Conservation (phyloP, 495 filamentous ascomycete species). For the Podospora didyma region DNA sequence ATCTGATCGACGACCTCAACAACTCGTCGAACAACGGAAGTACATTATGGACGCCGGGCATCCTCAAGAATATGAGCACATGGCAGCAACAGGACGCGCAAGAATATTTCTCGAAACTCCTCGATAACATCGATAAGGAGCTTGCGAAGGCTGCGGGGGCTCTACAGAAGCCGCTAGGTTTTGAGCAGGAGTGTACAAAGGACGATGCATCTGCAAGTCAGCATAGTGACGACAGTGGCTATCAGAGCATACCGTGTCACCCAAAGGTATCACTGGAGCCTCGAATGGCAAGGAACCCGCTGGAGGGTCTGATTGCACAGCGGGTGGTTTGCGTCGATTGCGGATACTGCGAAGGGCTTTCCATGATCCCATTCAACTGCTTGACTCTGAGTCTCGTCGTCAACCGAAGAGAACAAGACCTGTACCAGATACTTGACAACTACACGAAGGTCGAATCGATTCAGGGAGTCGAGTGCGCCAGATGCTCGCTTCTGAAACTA, state of each 20-base stretch:
- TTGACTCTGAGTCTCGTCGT: constrained; percentile 75
- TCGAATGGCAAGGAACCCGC: constrained; percentile 49
- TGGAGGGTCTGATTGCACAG: constrained; percentile 87
- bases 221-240: constrained; percentile 47
- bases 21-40: constrained; percentile 61
- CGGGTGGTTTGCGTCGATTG: constrained; percentile 84
- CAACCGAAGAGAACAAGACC: constrained; percentile 49
- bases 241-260: constrained; percentile 31
- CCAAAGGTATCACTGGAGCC: constrained; percentile 21
- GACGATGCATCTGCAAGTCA: constrained; percentile 39
- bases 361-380: constrained; percentile 89
- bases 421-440: constrained; percentile 76
- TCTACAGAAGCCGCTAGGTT: constrained; percentile 32
- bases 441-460: constrained; percentile 83
- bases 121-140: constrained; percentile 83
- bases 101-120: constrained; percentile 89
- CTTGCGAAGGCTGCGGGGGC: constrained; percentile 45
- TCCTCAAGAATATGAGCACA: constrained; percentile 81
- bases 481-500: constrained; percentile 70
- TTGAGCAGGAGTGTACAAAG: constrained; percentile 23
- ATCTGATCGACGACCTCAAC: constrained; percentile 64
- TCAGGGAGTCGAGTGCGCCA: constrained; percentile 82
- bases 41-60: constrained; percentile 71
- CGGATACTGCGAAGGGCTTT: constrained; percentile 80
- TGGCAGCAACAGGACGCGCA: constrained; percentile 98